These are phyloP conservation scores for Pseudogymnoascus sp. DNA, from an alignment of 2,329 filamentous ascomycete species.

Conservation along the genomic window DNA sequence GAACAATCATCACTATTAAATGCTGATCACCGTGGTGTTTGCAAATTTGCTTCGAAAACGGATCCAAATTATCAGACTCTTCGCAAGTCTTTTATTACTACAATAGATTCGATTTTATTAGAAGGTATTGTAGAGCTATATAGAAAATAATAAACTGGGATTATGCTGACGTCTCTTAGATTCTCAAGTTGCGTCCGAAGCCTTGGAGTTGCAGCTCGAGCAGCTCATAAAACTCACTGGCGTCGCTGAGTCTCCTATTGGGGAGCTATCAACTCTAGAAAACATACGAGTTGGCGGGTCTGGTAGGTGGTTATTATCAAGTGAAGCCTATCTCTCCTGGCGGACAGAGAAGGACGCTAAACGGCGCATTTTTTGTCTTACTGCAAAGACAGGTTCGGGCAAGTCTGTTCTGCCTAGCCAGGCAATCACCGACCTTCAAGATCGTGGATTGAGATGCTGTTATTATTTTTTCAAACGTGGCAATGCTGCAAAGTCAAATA, in stretches of 20 bases:
- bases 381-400: slow-evolving; percentile 22
- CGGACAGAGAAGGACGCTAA: not conserved
- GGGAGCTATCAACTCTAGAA: not conserved
- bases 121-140: not conserved
- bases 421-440: slow-evolving; percentile 16
- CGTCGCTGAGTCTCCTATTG: not conserved
- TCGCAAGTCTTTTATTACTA: slow-evolving; percentile 10
- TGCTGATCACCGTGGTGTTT: slow-evolving; percentile 27
- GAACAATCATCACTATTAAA: slow-evolving; percentile 21
- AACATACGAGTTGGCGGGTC: not conserved
- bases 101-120: not conserved
- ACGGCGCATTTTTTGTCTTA: slow-evolving; percentile 21
- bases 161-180: not conserved
- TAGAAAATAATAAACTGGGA: not conserved
- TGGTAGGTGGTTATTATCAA: not conserved
- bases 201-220: not conserved
- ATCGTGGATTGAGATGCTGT: slow-evolving; percentile 10
- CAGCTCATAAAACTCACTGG: slow-evolving; percentile 4
- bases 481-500: slow-evolving; percentile 15
- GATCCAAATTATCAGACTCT: slow-evolving; percentile 17
- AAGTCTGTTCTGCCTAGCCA: slow-evolving; percentile 19
- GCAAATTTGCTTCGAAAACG: slow-evolving; percentile 21
- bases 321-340: not conserved
- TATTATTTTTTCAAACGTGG: slow-evolving; percentile 23
- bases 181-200: not conserved